These are phyloP conservation scores for Plantago ovata DNA, from an alignment of 257 asterid species.

Conservation along the genomic window DNA sequence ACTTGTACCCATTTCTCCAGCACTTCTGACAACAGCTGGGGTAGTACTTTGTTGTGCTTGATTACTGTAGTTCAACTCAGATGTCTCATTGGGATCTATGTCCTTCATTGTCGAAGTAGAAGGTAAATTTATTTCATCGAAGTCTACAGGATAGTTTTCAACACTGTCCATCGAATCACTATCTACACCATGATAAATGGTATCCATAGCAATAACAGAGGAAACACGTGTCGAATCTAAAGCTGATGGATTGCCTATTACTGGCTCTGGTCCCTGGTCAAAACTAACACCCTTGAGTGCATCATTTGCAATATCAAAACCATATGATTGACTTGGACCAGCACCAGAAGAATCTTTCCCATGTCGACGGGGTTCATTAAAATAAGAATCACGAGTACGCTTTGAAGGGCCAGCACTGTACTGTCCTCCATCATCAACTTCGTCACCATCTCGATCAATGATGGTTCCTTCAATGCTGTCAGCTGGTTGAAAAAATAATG, in stretches of 20 bases:
- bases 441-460: conserved; percentile 96
- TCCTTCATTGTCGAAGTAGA: conserved; percentile 66
- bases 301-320: conserved; percentile 55
- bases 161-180: conserved; percentile 97
- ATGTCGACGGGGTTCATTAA: conserved; percentile 34
- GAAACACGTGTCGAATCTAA: conserved; percentile 77
- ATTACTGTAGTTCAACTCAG: conserved; percentile 88
- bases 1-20: conserved; percentile 89
- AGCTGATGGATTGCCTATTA: conserved; percentile 50
- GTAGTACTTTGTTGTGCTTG: conserved; percentile 95
- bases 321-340: conserved; percentile 85
- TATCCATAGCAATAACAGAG: conserved; percentile 98
- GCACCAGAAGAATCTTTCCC: conserved; percentile 67
- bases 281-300: conserved; percentile 49
- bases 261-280: conserved; percentile 54
- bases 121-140: conserved; percentile 70
- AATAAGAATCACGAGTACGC: conserved; percentile 64
- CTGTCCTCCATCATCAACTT: conserved; percentile 85
- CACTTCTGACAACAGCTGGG: conserved; percentile 68
- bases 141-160: conserved; percentile 80
- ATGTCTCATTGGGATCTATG: conserved; percentile 64
- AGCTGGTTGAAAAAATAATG: conserved; percentile 58
- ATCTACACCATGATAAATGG: conserved; percentile 59
- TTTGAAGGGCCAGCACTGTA: conserved; percentile 84
- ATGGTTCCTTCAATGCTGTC: conserved; percentile 98